Evolutionary conservation across 2,329 filamentous ascomycete species (phyloP).

Genomic region (Didymellaceae sp.): DNA sequence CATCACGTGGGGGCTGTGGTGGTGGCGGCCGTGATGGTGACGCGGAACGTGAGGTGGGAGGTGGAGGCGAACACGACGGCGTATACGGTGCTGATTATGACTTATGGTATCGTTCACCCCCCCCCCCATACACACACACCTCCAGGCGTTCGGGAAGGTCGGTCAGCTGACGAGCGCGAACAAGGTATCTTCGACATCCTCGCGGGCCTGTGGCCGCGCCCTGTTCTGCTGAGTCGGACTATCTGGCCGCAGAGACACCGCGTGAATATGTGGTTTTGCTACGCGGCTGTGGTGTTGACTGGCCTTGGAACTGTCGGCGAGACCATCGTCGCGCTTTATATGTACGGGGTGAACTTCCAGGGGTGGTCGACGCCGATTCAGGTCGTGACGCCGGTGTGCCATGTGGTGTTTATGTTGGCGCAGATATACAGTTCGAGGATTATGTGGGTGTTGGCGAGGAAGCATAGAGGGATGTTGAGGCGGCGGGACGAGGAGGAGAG

Average conservation of each 20-base stretch:
- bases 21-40: neutral
- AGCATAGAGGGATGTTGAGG: neutral
- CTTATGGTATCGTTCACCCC: neutral
- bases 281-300: neutral
- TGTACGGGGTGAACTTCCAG: neutral
- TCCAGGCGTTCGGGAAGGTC: too few relatives aligned
- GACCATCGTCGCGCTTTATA: neutral
- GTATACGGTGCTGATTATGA: constrained; percentile 9
- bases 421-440: neutral
- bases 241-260: neutral
- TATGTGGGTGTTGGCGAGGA: neutral
- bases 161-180: neutral
- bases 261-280: constrained; percentile 5
- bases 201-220: constrained; percentile 1
- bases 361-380: neutral
- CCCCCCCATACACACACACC: too few relatives aligned
- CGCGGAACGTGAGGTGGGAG: constrained; percentile 2
- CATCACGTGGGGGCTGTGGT: constrained; percentile 1
- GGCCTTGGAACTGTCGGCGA: neutral
- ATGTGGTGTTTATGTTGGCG: neutral
- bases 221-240: neutral
- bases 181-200: constrained; percentile 1
- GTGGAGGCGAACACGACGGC: neutral
- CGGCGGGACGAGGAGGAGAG: neutral
- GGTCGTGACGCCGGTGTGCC: neutral